Percentiles rank a stretch among this genome's conserved stretches.
These are phyloP conservation scores for Prunus salicina DNA, from an alignment of 306 rosid species.

Conservation along the genomic window DNA sequence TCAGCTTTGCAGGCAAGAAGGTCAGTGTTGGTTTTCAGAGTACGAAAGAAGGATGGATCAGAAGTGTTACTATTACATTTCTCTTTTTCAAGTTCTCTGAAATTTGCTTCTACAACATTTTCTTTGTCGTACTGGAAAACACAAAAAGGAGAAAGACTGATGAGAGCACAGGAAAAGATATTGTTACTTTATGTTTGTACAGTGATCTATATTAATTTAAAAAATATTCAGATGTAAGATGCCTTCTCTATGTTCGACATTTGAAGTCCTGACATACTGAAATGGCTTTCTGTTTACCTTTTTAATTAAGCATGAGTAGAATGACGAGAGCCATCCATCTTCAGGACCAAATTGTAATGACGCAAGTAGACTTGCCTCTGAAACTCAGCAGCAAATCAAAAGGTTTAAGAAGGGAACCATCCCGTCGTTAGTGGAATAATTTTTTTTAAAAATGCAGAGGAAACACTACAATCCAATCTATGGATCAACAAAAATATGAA, in stretches of 20 bases:
- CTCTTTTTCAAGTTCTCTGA: conserved; percentile 75
- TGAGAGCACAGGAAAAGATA: conserved; percentile 8
- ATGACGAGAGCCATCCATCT: conserved; percentile 93
- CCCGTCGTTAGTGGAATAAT: neutral
- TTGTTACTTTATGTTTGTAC: neutral
- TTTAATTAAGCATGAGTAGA: conserved; percentile 86
- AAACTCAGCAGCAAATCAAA: conserved; percentile 29
- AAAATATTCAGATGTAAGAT: conserved; percentile 1
- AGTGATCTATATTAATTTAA: neutral
- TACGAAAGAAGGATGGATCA: conserved; percentile 54
- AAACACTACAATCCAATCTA: neutral
- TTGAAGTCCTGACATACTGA: conserved; percentile 17
- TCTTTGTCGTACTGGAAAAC: conserved; percentile 81
- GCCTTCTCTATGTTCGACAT: conserved; percentile 6
- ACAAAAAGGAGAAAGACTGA: conserved; percentile 18
- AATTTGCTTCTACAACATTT: conserved; percentile 71
- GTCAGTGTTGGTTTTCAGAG: conserved; percentile 79
- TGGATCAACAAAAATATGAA: neutral
- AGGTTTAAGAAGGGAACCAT: conserved; percentile 7
- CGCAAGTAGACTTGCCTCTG: conserved; percentile 77
- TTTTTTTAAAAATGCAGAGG: neutral
- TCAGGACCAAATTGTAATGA: conserved; percentile 83
- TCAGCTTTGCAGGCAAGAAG: conserved; percentile 97
- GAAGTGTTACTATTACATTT: conserved; percentile 61
- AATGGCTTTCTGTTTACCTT: conserved; percentile 51